Evolutionary conservation across 2,329 filamentous ascomycete species (phyloP), one percentile per base, ranked within the genome.

Genomic region (Paecilomyces sp.): DNA sequence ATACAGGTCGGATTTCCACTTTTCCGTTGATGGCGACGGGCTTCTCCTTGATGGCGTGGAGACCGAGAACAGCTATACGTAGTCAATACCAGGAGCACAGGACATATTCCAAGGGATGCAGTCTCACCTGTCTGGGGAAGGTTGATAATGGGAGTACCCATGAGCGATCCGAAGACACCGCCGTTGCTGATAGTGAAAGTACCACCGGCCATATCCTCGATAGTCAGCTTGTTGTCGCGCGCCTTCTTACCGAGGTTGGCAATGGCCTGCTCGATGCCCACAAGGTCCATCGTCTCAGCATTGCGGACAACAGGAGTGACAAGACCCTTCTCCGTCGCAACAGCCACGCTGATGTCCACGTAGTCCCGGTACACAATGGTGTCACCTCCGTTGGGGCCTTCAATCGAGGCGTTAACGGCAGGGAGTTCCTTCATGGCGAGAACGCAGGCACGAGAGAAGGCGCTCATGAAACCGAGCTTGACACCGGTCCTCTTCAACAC

Each of bases 381-480:
- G 75, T 99, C 94, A 61, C 94, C 94, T 54, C 92, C 91, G 70
- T 93, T 91, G 56, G 92, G 91, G 9, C 94, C 94, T 75, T 99
- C 94, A 66, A 99, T 99, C 41, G 92, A 96, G 24, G 93, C 94
- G 71, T 99, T 99, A 69, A 97, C 91, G 1, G 88, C 88, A 12
- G 92, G 94, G n/a, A 97, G 81, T 65, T 97, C 92, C 70, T 89
- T 90, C 90, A 97, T 96, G 60, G 94, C 94, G 61, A 97, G 81
- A 53, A 96, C 87, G 68, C 86, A 90, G 55, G 94, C 94, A 64
- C 89, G 90, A 3, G 93, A 90, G 79, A 99, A 99, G 59, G 93
- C 93, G 75, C 92, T 94, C 93, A 99, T 97, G 82, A 97, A 99
- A n/a, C 94, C 94, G 58, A 99, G 88, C 82, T 97, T 99, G 60